phyloP scores from a whole-genome alignment of 2,329 filamentous ascomycete genomes.

The Ambrosiella xylebori region DNA sequence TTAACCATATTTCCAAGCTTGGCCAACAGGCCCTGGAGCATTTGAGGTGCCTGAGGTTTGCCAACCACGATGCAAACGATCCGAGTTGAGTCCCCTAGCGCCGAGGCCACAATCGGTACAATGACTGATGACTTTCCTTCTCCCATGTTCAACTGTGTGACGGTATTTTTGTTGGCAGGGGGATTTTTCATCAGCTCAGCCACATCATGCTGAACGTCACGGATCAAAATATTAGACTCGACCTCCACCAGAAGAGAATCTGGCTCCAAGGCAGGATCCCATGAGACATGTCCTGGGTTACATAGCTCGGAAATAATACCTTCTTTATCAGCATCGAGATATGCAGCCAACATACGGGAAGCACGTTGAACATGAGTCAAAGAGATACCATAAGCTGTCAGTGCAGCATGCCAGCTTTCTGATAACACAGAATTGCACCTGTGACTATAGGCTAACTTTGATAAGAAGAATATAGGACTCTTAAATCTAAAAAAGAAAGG shows the following conservation, averaged over 20 bases:
- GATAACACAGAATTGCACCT: conserved; percentile 15
- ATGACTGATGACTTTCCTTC: conserved; percentile 56
- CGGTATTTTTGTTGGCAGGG: conserved; percentile 24
- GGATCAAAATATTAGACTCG: conserved; percentile 44
- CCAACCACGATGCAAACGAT: conserved; percentile 43
- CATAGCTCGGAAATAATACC: conserved; percentile 26
- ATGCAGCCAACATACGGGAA: conserved; percentile 21
- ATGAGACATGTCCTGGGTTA: conserved; percentile 38
- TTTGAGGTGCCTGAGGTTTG: conserved; percentile 44
- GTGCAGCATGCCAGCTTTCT: conserved; percentile 19
- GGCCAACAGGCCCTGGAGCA: conserved; percentile 35
- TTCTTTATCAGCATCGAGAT: not conserved
- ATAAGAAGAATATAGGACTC: conserved; percentile 21
- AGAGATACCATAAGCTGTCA: conserved; percentile 25
- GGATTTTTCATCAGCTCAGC: conserved; percentile 36
- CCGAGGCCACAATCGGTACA: conserved; percentile 41
- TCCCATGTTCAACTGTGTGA: conserved; percentile 56
- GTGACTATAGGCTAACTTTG: conserved; percentile 17
- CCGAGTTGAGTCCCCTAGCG: conserved; percentile 31
- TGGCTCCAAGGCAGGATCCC: conserved; percentile 32
- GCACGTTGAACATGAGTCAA: conserved; percentile 27
- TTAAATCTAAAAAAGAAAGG: conserved; percentile 1
- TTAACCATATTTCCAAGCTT: conserved; percentile 39
- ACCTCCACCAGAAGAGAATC: conserved; percentile 49
- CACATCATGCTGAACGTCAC: conserved; percentile 40